Evolutionary conservation across 352 stramenopile genomes (phyloP), one percentile per base, ranked within the genome.

Genomic region (Pythium plurisporium): DNA sequence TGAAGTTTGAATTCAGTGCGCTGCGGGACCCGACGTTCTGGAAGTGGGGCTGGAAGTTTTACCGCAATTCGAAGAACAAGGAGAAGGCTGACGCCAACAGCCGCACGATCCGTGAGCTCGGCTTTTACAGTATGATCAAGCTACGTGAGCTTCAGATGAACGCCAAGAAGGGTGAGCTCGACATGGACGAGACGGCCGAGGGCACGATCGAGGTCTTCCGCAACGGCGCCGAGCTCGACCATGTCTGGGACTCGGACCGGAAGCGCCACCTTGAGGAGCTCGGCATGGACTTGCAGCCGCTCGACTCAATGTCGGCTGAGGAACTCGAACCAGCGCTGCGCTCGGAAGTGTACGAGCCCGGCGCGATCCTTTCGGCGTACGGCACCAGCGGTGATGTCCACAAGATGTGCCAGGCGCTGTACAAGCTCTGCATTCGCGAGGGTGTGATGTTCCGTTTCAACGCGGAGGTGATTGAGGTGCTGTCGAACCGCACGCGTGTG

Each of bases 371-470:
- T 38, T 93, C 81, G 23, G 76, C 82, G 4, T 91, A 89, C 47
- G 85, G 82, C 17, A 93, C 85, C 11, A 94, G 85, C 67, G 85
- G 85, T 44, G 85, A 94, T 59, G 82, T 94, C 47, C 82, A 94
- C 72, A 94, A 94, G 70, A 91, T 91, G 75, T 94, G 85, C 55
- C 68, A 88, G 54, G 86, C 82, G 41, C 76, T 94, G 17, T 88
- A 90, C 62, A 65, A 73, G 10, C 67, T 93, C 19, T 94, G 82
- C 49, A 76, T 89, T 65, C 79, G 81, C 5, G 75, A 93, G 51
- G 85, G 85, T 25, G 85, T 94, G 45, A 92, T 94, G 85, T 94
- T 94, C 68, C 85, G 82, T 43, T 91, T 94, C 48, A 88, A 89
- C 47, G 90, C 85, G 3, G 85, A 94, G 31, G 72, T 94, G 44